Evolutionary conservation across 768 basidiomycete genomes (phyloP), one percentile per base, ranked within the genome.

Genomic region (Amanita subjunquillea): DNA sequence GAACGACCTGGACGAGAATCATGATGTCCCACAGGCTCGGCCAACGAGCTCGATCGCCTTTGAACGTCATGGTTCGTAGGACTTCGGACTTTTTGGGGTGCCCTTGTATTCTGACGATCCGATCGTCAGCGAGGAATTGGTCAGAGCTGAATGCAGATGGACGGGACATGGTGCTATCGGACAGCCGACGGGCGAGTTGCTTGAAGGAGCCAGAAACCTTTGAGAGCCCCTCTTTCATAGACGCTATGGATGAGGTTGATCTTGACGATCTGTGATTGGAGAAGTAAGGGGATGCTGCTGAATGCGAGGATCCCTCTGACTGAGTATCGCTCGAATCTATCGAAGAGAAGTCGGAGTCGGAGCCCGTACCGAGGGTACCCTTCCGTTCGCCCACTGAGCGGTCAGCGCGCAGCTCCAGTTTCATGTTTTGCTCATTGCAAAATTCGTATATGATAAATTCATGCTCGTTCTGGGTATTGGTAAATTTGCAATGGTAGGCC

Each of bases 1-100:
- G 37, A 9, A 50, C 38, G 23, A 50, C 49, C 4, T 50, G 17
- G 49, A 27, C 17, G 10, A 50, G 20, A 37, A 29, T 39, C 39
- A 41, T 50, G 20, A 50, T 9, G 10, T 50, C 49, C 49, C 49
- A 50, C 12, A 50, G 49, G 49, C 37, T 50, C 23, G 13, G 38
- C 36, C 49, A n/a, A 13, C 6, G 9, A 6, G 32, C 15, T 2
- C 32, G 47, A 13, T 48, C 47, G 15, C 15, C 32, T 4, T 48
- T 34, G 29, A 48, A 48, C 6, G 29, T 34, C 29, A 48, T 36
- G 6, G 47, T 36, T 23, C 47, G 32, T 8, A 48, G n/a, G 17
- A 48, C 47, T n/a, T 47, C 7, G 7, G 46, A 36, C 1, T 17
- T 30, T 22, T 6, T n/a, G 4, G 47, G 47, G 13, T 32, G 34